phyloP scores from a whole-genome alignment of 352 stramenopile genomes.

The Phytophthora tubulina region DNA sequence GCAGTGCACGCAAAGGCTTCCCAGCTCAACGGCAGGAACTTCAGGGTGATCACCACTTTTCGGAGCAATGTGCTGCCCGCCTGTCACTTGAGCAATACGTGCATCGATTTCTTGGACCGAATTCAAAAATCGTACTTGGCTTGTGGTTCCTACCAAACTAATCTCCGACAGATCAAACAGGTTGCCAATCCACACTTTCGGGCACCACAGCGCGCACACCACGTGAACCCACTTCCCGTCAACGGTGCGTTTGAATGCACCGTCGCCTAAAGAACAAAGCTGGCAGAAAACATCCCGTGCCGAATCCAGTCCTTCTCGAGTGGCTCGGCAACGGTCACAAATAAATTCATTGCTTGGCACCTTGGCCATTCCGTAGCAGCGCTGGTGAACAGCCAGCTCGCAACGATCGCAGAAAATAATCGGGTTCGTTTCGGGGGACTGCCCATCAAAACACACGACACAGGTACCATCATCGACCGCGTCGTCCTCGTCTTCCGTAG shows the following conservation, averaged over 20 bases:
- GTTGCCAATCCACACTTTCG: slow-evolving; percentile 88
- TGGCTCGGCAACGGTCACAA: slow-evolving; percentile 83
- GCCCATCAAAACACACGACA: slow-evolving; percentile 91
- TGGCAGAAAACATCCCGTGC: slow-evolving; percentile 79
- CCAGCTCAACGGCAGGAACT: slow-evolving; percentile 36
- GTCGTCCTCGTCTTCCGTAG: slow-evolving; percentile 54
- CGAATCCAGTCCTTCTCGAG: slow-evolving; percentile 63
- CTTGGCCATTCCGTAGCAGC: slow-evolving; percentile 89
- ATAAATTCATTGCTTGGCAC: slow-evolving; percentile 90
- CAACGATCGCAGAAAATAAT: slow-evolving; percentile 93
- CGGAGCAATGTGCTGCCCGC: slow-evolving; percentile 12
- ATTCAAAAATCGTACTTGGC: slow-evolving; percentile 65
- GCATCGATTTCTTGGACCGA: slow-evolving; percentile 61
- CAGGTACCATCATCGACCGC: slow-evolving; percentile 87
- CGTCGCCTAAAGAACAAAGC: slow-evolving; percentile 85
- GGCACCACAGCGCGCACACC: slow-evolving; percentile 90
- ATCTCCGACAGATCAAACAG: slow-evolving; percentile 83
- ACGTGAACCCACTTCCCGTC: slow-evolving; percentile 92
- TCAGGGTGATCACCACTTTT: slow-evolving; percentile 25
- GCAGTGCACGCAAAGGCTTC: slow-evolving; percentile 74
- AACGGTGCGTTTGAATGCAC: slow-evolving; percentile 88
- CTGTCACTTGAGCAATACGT: slow-evolving; percentile 42
- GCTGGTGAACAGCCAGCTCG: slow-evolving; percentile 90
- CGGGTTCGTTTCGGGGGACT: slow-evolving; percentile 87
- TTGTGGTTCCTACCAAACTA: slow-evolving; percentile 59